A percentile compares a stretch with the other conserved stretches of the same genome.
Conservation (phyloP, 1,139 yeast genomes). For the Candida tetrigidarum region DNA sequence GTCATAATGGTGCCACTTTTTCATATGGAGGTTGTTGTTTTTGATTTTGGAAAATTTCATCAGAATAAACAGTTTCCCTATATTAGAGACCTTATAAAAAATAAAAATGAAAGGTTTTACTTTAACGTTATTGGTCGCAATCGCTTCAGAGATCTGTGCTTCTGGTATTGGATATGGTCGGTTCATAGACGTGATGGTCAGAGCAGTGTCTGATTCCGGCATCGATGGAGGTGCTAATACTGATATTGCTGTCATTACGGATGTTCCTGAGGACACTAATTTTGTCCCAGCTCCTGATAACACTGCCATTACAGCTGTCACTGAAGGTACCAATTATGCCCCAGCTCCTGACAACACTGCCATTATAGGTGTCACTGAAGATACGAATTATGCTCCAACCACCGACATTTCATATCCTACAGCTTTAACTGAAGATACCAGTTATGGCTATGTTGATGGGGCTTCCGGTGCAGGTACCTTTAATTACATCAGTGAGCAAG, state of each 20-base stretch:
- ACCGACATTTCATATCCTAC: conserved; percentile 4
- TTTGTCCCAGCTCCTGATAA: not conserved
- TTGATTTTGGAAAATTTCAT: not conserved
- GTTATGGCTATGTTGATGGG: conserved; percentile 3
- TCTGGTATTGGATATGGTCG: conserved; percentile 11
- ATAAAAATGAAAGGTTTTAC: conserved; percentile 16
- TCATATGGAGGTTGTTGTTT: not conserved
- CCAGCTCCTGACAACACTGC: conserved; percentile 4
- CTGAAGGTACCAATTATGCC: no score
- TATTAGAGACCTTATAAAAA: no score
- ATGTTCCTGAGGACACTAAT: conserved; percentile 9
- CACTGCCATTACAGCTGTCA: no score
- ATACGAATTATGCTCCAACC: not conserved
- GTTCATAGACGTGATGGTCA: conserved; percentile 5
- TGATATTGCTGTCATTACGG: conserved; percentile 5
- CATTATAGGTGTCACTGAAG: conserved; percentile 3
- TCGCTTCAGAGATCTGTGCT: conserved; percentile 14
- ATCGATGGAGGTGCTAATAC: not conserved
- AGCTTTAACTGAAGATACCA: conserved; percentile 13
- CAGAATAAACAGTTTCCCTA: not conserved
- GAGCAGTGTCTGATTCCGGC: conserved; percentile 16
- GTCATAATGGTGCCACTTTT: no score
- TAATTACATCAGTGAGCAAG: not conserved
- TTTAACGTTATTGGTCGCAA: conserved; percentile 15
- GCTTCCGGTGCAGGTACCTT: not conserved